phyloP scores from a whole-genome alignment of 208 protist genomes.

The Phytomonas sp. region DNA sequence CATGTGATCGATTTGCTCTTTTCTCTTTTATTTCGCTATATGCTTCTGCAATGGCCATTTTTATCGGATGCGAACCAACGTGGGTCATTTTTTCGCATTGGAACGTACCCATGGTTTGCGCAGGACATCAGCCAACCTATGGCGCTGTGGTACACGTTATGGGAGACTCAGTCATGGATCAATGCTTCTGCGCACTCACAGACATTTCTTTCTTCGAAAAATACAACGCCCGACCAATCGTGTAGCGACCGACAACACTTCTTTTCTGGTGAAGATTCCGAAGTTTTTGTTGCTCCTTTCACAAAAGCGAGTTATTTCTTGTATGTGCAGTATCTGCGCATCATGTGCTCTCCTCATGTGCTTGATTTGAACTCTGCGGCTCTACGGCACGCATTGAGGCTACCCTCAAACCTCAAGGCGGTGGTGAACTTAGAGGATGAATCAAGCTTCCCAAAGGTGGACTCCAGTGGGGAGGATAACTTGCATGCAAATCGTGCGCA shows the following conservation, averaged over 20 bases:
- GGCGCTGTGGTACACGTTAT: slow-evolving; percentile 8
- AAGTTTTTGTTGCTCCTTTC: not conserved
- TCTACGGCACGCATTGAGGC: slow-evolving; percentile 25
- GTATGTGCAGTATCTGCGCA: slow-evolving; percentile 28
- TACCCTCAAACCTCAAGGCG: slow-evolving; percentile 1
- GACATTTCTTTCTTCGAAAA: not conserved
- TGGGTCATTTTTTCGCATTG: slow-evolving; percentile 10
- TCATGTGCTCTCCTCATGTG: slow-evolving; percentile 38
- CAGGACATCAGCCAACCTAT: not conserved
- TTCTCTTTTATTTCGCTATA: slow-evolving; percentile 16
- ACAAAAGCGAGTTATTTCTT: not conserved
- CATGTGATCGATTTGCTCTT: slow-evolving; percentile 23
- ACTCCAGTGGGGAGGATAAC: not conserved
- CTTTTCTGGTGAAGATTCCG: not conserved
- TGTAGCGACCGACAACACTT: not conserved
- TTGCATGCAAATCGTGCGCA: not conserved
- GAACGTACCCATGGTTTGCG: slow-evolving; percentile 12
- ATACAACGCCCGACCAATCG: not conserved
- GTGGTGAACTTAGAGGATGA: not conserved
- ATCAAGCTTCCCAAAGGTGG: not conserved
- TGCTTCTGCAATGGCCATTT: slow-evolving; percentile 13
- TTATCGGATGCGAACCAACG: slow-evolving; percentile 1
- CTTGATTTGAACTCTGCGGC: slow-evolving; percentile 26
- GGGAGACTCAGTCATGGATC: slow-evolving; percentile 13
- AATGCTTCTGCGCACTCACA: not conserved